These are phyloP conservation scores for Mycosarcoma maydis DNA, from an alignment of 1,284 basidiomycete species.

Conservation along the genomic window DNA sequence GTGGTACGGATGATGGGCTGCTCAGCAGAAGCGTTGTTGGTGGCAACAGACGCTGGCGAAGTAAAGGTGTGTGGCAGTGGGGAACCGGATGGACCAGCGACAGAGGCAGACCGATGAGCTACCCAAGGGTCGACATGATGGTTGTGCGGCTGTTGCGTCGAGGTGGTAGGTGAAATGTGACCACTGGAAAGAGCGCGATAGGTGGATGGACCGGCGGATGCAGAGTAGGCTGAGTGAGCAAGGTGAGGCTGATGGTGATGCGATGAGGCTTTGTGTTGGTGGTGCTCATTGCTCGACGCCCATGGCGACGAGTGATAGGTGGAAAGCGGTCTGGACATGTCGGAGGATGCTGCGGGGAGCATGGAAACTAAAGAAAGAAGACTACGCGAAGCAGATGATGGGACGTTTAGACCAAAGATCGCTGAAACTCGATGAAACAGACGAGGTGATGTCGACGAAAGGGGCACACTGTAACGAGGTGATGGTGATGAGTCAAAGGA, in stretches of 20 bases:
- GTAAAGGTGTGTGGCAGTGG: conserved; percentile 31
- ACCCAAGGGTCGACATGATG: conserved; percentile 22
- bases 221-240: conserved; percentile 43
- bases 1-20: conserved; percentile 43
- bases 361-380: no score
- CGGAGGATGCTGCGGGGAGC: conserved; percentile 12
- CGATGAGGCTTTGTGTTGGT: conserved; percentile 8
- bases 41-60: conserved; percentile 5
- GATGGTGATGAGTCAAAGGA: conserved; percentile 15
- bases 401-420: neutral
- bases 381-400: no score
- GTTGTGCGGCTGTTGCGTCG: conserved; percentile 14
- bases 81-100: conserved; percentile 12
- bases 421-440: neutral
- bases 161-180: conserved; percentile 13
- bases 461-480: neutral
- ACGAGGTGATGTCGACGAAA: neutral
- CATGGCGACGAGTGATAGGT: conserved; percentile 29
- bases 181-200: conserved; percentile 41
- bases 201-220: conserved; percentile 40
- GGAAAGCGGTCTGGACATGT: conserved; percentile 37
- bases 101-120: conserved; percentile 11
- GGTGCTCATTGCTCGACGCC: conserved; percentile 27
- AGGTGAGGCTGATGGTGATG: conserved; percentile 7
- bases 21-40: conserved; percentile 10